These are phyloP conservation scores for Trametes cingulata DNA, from an alignment of 768 basidiomycete genomes.

Conservation along the genomic window DNA sequence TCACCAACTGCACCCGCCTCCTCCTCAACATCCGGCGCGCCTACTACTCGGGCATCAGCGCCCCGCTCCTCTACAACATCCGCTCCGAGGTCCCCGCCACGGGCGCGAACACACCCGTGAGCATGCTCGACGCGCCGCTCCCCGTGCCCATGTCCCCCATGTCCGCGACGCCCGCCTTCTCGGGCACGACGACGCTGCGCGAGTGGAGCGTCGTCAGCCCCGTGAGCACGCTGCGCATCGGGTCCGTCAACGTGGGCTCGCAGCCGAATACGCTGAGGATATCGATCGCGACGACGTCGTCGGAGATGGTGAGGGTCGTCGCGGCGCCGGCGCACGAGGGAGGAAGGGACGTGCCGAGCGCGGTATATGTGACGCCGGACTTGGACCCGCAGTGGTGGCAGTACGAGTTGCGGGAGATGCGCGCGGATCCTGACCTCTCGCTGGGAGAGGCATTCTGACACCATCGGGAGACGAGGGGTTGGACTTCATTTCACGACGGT, in stretches of 20 bases:
- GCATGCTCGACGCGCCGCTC: constrained; percentile 8
- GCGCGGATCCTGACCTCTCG: constrained; percentile 1
- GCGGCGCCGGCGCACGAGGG: not conserved
- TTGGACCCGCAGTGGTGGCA: constrained; percentile 14
- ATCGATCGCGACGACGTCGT: constrained; percentile 8
- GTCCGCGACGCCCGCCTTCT: not conserved
- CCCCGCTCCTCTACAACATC: constrained; percentile 17
- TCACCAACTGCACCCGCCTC: constrained; percentile 34
- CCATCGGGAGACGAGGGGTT: not conserved
- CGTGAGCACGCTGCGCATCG: not conserved
- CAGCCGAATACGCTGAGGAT: not conserved
- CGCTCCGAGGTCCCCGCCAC: constrained; percentile 14
- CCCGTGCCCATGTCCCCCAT: not conserved
- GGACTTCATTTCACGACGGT: not conserved
- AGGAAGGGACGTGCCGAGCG: not conserved
- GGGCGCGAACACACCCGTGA: constrained; percentile 13
- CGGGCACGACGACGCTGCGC: constrained; percentile 8
- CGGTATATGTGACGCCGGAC: constrained; percentile 7
- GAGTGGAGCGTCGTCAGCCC: not conserved
- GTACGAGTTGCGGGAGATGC: constrained; percentile 20
- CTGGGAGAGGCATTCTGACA: constrained; percentile 7
- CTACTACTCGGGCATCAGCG: constrained; percentile 28
- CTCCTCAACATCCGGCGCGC: constrained; percentile 35
- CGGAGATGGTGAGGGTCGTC: not conserved
- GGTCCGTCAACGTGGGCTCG: not conserved